These are phyloP conservation scores for Rugonectria rugulosa DNA, from an alignment of 2,329 filamentous ascomycete genomes.

Conservation along the genomic window DNA sequence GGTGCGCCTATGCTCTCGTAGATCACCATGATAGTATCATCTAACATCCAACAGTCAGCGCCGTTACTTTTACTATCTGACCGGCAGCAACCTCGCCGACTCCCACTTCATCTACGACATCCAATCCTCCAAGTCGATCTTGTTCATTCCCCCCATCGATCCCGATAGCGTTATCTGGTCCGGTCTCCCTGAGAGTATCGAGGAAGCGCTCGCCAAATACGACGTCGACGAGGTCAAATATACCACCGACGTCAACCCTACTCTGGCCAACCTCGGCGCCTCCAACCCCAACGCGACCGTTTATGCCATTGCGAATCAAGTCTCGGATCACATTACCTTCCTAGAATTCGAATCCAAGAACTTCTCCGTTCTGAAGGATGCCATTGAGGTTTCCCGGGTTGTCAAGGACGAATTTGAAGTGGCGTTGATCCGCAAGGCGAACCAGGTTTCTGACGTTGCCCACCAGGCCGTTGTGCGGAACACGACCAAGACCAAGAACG, in stretches of 20 bases:
- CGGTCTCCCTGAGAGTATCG: slow-evolving; percentile 79
- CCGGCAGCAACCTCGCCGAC: slow-evolving; percentile 82
- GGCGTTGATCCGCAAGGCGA: slow-evolving; percentile 75
- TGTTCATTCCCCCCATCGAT: slow-evolving; percentile 91
- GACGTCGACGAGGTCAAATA: slow-evolving; percentile 82
- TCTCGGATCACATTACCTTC: slow-evolving; percentile 76
- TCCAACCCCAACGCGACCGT: slow-evolving; percentile 56
- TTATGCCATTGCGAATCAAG: slow-evolving; percentile 80
- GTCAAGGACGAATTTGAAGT: slow-evolving; percentile 80
- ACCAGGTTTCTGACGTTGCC: slow-evolving; percentile 71
- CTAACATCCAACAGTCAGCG: slow-evolving; percentile 68
- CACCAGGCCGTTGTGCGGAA: slow-evolving; percentile 69
- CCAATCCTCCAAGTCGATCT: slow-evolving; percentile 72
- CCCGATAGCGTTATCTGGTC: slow-evolving; percentile 94
- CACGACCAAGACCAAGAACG: slow-evolving; percentile 73
- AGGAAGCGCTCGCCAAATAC: slow-evolving; percentile 79
- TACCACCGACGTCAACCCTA: slow-evolving; percentile 77
- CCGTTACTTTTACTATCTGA: slow-evolving; percentile 93
- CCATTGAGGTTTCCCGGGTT: slow-evolving; percentile 73
- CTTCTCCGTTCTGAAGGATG: slow-evolving; percentile 60
- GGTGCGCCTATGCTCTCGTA: slow-evolving; percentile 56
- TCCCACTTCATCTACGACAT: slow-evolving; percentile 85
- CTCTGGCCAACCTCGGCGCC: slow-evolving; percentile 63
- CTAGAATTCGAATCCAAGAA: slow-evolving; percentile 73
- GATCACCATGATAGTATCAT: slow-evolving; percentile 1